Base-by-base conservation (phyloP, 768 basidiomycete genomes). In the Arthromyces matolae region DNA sequence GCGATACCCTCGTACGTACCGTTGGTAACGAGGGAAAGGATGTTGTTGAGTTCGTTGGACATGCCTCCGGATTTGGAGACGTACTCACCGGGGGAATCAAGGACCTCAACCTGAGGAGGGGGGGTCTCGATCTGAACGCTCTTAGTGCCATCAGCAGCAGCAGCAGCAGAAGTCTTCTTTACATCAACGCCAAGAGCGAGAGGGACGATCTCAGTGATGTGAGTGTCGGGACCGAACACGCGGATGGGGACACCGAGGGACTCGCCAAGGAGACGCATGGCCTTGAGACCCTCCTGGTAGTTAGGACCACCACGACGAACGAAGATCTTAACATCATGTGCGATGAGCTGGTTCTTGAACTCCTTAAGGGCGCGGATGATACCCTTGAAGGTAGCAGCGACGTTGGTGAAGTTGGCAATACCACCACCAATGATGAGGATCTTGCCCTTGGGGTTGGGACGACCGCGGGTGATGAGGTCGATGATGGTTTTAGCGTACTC, bases 1-100 rank as follows among this genome's bases (percentile, higher is more conserved):
- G 95, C 96, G 64, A 99, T 94, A 78, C 96, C 96, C 78, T 99
- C 96, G 74, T 97, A 99, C 54, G 93, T 95, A 59, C 96, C 96
- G 73, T 99, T 94, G 64, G 95, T 97, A 56, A 78, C 79, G 66
- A 95, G 81, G 18, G 93, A 93, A 53, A 99, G 85, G 67, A 99
- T 99, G 78, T 97, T 99, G 87, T 99, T 98, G 62, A 99, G 77
- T 71, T 99, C 95, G 76, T 98, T 98, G 61, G 95, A 98, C 95
- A 99, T 99, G 69, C 95, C 95, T 58, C 95, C 95, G 7, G 94
- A 97, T 76, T 99, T 99, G 69, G 93, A 96, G 64, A 99, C 95
- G 70, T 98, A 99, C 19, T 69, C 62, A 41, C 68, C 62, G 14
- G 68, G 66, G 14, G 72, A 71, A 35, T 72, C 67, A 29, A 69